Evolutionary conservation across 2,329 filamentous ascomycete genomes (phyloP), one percentile per base, ranked within the genome.

Genomic region (Sporothrix humicola): DNA sequence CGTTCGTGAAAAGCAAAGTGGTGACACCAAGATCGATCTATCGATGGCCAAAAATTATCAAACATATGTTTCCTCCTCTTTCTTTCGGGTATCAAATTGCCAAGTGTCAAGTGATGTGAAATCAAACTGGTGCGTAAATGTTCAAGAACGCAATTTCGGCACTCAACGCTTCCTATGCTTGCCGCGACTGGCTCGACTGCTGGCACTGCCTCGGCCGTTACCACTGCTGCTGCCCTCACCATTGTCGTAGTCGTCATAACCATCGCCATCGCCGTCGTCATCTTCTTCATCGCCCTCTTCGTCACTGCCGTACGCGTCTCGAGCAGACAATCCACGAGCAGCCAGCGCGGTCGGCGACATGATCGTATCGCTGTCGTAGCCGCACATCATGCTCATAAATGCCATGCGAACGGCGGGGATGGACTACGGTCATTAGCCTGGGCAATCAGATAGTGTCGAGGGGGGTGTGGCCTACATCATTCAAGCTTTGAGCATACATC

Each of bases 361-460:
- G 8, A 74, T 65, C 12, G 75, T 72, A 3, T 80, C 77, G 26
- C 83, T 80, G 12, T 86, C 83, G 75, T 85, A 84, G 52, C 87
- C 88, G 78, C 87, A 89, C 59, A 90, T 82, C 78, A 88, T 84
- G 74, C 84, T 84, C 70, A 83, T 88, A 78, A 89, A 90, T 75
- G 86, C 84, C n/a, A 87, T 82, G 8, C 88, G 84, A 15, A 88
- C 88, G 20, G 84, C 84, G 0, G 88, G 83, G 31, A 90, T 83
- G 78, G 85, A 89, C 88, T 90, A 74, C 31, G 15, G 61, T 23
- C n/a, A 42, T 54, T 26, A 58, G 56, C 52, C 31, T 5, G 5
- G 5, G 31, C 31, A 37, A 37, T 37, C 23, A 26, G 23, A 46
- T 0, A 73, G 42, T 44, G 48, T 42, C n/a, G 13, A 73, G 44